Conservation (phyloP, 805 yeast genomes). For the Ogataea nitratoaversa region DNA sequence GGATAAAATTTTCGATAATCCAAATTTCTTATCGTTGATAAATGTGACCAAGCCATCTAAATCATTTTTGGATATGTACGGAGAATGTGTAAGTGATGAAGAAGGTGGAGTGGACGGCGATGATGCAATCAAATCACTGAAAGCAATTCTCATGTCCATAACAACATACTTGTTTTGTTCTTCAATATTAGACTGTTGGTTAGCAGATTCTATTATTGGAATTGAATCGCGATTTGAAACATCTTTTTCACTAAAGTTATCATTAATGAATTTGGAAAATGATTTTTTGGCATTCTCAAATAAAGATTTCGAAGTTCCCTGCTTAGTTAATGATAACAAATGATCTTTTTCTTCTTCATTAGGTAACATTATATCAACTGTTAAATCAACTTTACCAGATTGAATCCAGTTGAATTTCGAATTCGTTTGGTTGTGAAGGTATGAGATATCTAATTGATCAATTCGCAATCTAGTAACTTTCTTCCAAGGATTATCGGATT, state of each 20-base stretch:
- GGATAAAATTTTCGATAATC: conserved; percentile 19
- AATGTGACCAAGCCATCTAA: conserved; percentile 58
- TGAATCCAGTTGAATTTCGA: conserved; percentile 67
- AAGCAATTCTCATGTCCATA: conserved; percentile 61
- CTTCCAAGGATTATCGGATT: conserved; percentile 44
- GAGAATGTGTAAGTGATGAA: conserved; percentile 47
- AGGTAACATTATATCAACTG: conserved; percentile 73
- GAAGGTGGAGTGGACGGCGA: conserved; percentile 46
- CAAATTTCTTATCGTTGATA: conserved; percentile 45
- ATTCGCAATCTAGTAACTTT: conserved; percentile 43
- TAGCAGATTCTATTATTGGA: neutral
- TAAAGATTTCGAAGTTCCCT: conserved; percentile 5
- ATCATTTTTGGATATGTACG: conserved; percentile 55
- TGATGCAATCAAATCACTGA: conserved; percentile 57
- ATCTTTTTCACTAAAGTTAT: neutral
- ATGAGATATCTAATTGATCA: conserved; percentile 34
- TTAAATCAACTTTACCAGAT: conserved; percentile 64
- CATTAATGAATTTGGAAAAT: conserved; percentile 2
- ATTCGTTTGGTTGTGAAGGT: conserved; percentile 18
- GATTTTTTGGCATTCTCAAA: conserved; percentile 7
- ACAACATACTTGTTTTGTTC: conserved; percentile 51
- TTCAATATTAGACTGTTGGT: conserved; percentile 14
- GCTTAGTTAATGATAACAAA: conserved; percentile 14
- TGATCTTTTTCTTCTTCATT: conserved; percentile 33
- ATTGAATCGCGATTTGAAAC: neutral